Evolutionary conservation across 495 filamentous ascomycete genomes (phyloP).

Genomic region (Aspergillus affinis): DNA sequence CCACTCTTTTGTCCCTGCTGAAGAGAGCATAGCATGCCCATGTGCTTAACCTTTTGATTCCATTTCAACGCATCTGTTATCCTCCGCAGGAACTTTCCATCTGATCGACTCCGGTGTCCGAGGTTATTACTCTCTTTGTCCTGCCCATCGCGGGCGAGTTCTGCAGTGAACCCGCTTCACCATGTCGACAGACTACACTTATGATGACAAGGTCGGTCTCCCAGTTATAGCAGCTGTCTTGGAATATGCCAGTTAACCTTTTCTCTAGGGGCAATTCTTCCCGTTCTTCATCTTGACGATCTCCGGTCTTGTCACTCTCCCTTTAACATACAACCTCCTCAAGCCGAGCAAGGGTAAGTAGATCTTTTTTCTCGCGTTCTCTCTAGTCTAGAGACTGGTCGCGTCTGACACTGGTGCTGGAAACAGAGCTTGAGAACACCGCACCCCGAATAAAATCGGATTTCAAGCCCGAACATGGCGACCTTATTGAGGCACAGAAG

Average conservation of each 20-base stretch:
- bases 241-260: background rate
- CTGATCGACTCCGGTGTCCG: constrained; percentile 1
- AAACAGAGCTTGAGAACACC: constrained; percentile 61
- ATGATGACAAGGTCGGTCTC: constrained; percentile 78
- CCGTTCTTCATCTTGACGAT: constrained; percentile 97
- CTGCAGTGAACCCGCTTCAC: constrained; percentile 44
- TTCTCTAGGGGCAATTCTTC: constrained; percentile 88
- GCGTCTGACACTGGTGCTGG: background rate
- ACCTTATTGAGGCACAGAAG: constrained; percentile 80
- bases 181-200: constrained; percentile 97
- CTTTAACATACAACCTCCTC: constrained; percentile 83
- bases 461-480: constrained; percentile 78
- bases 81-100: constrained; percentile 5
- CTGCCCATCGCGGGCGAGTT: constrained; percentile 36
- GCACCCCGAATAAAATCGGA: constrained; percentile 68
- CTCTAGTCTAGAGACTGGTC: background rate
- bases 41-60: constrained; percentile 15
- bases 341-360: constrained; percentile 70
- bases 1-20: constrained; percentile 29
- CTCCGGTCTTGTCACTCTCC: constrained; percentile 81
- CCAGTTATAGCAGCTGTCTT: background rate
- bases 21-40: constrained; percentile 29
- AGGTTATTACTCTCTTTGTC: constrained; percentile 12
- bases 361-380: background rate
- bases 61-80: background rate